Evolutionary conservation across 495 filamentous ascomycete genomes (phyloP), one percentile per base, ranked within the genome.

Genomic region (Podospora pseudocomata): DNA sequence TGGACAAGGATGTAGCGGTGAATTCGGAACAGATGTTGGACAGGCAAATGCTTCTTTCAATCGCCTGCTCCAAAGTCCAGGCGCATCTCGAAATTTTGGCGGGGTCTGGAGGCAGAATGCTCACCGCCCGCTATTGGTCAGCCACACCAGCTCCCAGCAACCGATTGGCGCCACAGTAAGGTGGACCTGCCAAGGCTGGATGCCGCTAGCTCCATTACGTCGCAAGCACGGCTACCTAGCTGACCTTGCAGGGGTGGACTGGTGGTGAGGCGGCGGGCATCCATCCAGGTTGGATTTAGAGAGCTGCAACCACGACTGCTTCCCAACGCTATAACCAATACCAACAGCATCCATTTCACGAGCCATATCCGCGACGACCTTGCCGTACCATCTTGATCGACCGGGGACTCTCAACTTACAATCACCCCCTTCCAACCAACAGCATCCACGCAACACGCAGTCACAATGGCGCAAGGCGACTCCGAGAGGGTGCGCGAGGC

Each of bases 401-500:
- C 6, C 55, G 6, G 2, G 6, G 9, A 58, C 9, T 58, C 7
- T 26, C 19, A 6, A 26, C 0, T 30, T 44, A 54, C 16, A 27
- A 64, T 4, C 49, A 27, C 49, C n/a, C 16, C 5, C 18, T 44
- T 63, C n/a, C 34, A 28, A 11, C 13, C 15, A 15, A 7, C 13
- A 44, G 9, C 18, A 49, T 20, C n/a, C 61, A 63, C 30, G 2
- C 32, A 49, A 30, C 32, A 34, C 49, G 0, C 32, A 68, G 65
- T 74, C 67, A 69, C 72, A 66, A 84, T 84, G 82, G 81, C 80
- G 63, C 79, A 77, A 57, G 80, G 75, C 75, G 80, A 84, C 59
- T 83, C 81, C 69, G 78, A 77, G 68, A 74, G 77, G 70, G 82
- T 86, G 80, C 72, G 75, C 68, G 92, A 97, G 86, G 94, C 92